Conservation (phyloP, 108 stramenopile species). For the Nannochloropsis gaditana region DNA sequence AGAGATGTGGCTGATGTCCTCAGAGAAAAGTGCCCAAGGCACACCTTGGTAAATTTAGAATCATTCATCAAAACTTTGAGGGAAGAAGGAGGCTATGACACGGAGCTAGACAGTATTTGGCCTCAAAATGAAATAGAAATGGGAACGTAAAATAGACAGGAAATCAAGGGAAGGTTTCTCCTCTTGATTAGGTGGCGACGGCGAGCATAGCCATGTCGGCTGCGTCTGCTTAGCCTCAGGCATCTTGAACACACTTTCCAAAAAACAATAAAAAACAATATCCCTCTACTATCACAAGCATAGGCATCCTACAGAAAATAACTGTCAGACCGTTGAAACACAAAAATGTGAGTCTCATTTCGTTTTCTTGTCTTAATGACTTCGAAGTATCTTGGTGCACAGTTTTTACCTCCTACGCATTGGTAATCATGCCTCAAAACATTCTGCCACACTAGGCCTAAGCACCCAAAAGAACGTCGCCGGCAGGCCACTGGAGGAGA, state of each 20-base stretch:
- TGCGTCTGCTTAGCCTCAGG: too few relatives aligned
- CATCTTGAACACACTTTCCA: background rate
- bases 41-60: background rate
- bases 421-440: background rate
- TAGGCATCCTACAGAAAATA: background rate
- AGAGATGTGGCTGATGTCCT: background rate
- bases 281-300: background rate
- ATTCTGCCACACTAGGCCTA: background rate
- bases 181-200: too few relatives aligned
- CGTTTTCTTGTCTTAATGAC: background rate
- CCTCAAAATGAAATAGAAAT: background rate
- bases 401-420: background rate
- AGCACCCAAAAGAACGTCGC: slow-evolving; percentile 13
- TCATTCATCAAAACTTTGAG: background rate
- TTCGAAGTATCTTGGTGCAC: background rate
- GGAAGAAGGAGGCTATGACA: background rate
- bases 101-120: background rate
- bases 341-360: background rate
- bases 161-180: too few relatives aligned
- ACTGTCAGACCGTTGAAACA: background rate
- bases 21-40: background rate
- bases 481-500: background rate
- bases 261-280: background rate
- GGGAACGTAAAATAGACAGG: background rate
- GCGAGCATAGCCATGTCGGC: too few relatives aligned